phyloP scores from a whole-genome alignment of 306 rosid species.

The Trifolium fragiferum region DNA sequence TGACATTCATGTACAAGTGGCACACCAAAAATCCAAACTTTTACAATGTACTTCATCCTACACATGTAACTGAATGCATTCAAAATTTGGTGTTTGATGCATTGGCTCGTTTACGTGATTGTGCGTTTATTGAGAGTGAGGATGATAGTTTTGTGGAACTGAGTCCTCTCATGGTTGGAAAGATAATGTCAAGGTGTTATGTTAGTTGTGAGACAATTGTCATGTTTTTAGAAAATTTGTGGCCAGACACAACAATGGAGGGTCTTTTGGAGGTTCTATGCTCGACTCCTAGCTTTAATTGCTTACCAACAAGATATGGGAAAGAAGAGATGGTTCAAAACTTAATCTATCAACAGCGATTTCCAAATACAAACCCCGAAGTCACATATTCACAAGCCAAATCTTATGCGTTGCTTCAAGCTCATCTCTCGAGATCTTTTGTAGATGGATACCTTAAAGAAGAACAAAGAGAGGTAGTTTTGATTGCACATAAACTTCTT shows the following conservation, averaged over 20 bases:
- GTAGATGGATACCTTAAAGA: slow-evolving; percentile 72
- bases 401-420: slow-evolving; percentile 84
- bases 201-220: slow-evolving; percentile 81
- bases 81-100: no score
- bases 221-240: slow-evolving; percentile 65
- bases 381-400: slow-evolving; percentile 79
- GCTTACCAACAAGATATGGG: background rate
- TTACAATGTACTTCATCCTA: no score
- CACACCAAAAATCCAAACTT: no score
- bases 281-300: slow-evolving; percentile 69
- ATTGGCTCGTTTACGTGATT: slow-evolving; percentile 75
- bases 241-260: slow-evolving; percentile 80
- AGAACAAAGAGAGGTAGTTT: slow-evolving; percentile 85
- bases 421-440: slow-evolving; percentile 77
- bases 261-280: slow-evolving; percentile 80
- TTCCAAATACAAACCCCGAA: no score
- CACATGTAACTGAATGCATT: no score
- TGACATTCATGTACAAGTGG: no score
- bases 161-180: slow-evolving; percentile 75
- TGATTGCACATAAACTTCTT: slow-evolving; percentile 75
- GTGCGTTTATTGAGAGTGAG: slow-evolving; percentile 65
- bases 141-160: slow-evolving; percentile 59
- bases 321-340: background rate
- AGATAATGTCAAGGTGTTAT: slow-evolving; percentile 82
- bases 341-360: background rate